Evolutionary conservation across 768 basidiomycete genomes (phyloP).

Genomic region (Melanogaster broomeanus): DNA sequence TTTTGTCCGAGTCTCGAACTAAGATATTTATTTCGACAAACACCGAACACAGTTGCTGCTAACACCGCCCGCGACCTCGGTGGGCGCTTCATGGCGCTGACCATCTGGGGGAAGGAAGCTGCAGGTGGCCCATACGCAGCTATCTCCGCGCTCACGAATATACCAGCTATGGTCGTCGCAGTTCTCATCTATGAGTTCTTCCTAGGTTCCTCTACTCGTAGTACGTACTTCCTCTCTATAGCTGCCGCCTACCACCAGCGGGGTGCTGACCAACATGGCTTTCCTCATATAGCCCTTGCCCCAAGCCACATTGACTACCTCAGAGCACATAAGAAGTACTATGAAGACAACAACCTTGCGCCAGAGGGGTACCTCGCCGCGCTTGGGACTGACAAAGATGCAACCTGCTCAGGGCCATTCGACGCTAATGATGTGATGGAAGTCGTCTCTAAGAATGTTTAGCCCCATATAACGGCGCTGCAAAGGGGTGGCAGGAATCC

Average conservation of each 20-base stretch:
- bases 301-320: constrained; percentile 23
- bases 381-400: constrained; percentile 8
- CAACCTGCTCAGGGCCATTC: constrained; percentile 9
- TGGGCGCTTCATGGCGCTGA: constrained; percentile 58
- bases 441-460: constrained; percentile 9
- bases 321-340: constrained; percentile 21
- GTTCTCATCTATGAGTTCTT: constrained; percentile 56
- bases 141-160: constrained; percentile 63
- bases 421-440: constrained; percentile 8
- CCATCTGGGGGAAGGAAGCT: constrained; percentile 59
- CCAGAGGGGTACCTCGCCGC: constrained; percentile 20
- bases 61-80: constrained; percentile 74
- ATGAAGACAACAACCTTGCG: constrained; percentile 26
- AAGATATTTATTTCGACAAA: not conserved
- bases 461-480: constrained; percentile 6
- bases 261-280: constrained; percentile 9
- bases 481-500: constrained; percentile 7
- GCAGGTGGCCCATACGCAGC: constrained; percentile 59
- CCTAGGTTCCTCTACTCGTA: constrained; percentile 58
- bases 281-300: constrained; percentile 20
- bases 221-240: constrained; percentile 34
- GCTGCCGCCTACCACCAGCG: not conserved
- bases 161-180: constrained; percentile 61
- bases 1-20: not conserved
- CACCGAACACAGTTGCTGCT: constrained; percentile 45